Evolutionary conservation across 1,284 basidiomycete genomes (phyloP), one percentile per base, ranked within the genome.

Genomic region (Vanrija sp.): DNA sequence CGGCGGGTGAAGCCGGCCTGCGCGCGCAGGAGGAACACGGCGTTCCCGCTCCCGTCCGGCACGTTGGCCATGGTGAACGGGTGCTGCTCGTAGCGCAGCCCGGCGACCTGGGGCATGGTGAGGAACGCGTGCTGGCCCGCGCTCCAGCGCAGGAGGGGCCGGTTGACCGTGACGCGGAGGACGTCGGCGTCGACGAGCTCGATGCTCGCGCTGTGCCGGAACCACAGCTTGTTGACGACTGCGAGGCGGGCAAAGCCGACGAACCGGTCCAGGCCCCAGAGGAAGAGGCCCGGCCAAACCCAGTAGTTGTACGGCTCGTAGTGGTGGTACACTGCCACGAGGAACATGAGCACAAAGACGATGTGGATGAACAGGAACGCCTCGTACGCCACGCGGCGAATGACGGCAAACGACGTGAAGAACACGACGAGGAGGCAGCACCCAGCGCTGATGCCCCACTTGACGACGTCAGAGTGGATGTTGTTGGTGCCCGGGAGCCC

Each of bases 181-280:
- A 80, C 78, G 49, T 79, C 72, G 2, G 75, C 70, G 1, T 79
- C 78, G 20, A 83, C 69, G 7, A 79, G 68, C 60, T 82, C 81
- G 38, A 78, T 67, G 6, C 49, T 78, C 67, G 25, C 14, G 42
- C 54, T 52, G 18, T 46, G 53, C 73, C 78, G n/a, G 69, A 75
- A 59, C 78, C 69, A 75, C 16, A 69, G 61, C 18, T 74, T 73
- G 71, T 86, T 86, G 72, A 79, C 78, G 35, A 79, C 56, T 47
- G 82, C 60, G 5, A 85, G 66, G n/a, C 84, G 81, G 8, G 77
- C 53, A 18, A 79, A 24, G 16, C 85, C 81, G 51, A 84, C 59
- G 27, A 80, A 54, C 31, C 85, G 81, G 67, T 88, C 86, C 44
- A 85, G 67, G 2, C 75, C 84, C 85, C 85, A 88, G 36, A 86